Evolutionary conservation across 192 early-diverging fungal species (phyloP).

Genomic region (Coemansia javaensis): DNA sequence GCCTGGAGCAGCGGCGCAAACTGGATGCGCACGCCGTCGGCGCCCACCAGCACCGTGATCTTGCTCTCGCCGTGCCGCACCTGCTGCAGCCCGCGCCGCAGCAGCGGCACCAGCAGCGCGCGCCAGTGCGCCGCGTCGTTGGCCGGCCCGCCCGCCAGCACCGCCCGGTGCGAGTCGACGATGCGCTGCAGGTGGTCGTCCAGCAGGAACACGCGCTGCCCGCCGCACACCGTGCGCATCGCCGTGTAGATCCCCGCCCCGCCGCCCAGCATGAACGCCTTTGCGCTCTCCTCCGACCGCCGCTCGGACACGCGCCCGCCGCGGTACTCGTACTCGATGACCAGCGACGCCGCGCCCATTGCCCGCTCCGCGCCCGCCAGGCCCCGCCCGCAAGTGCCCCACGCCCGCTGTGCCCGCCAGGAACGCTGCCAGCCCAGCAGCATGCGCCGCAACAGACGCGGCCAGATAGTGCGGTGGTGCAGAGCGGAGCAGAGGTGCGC

Average conservation of each 20-base stretch:
- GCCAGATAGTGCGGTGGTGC: too few relatives aligned
- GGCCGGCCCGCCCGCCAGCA: conserved; percentile 4
- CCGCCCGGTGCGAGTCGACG: conserved; percentile 20
- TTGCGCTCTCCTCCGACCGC: conserved; percentile 13
- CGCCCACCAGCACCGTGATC: conserved; percentile 38
- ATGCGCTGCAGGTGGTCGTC: conserved; percentile 44
- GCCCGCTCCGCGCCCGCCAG: too few relatives aligned
- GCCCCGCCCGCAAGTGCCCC: background rate
- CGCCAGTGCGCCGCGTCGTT: conserved; percentile 21
- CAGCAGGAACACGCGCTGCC: conserved; percentile 30
- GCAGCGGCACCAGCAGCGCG: conserved; percentile 17
- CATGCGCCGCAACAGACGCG: too few relatives aligned
- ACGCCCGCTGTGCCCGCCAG: too few relatives aligned
- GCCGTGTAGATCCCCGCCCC: conserved; percentile 38
- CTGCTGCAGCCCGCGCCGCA: conserved; percentile 19
- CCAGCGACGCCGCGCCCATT: conserved; percentile 15
- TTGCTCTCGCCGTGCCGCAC: conserved; percentile 10
- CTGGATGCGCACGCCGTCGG: conserved; percentile 13
- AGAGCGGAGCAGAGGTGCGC: too few relatives aligned
- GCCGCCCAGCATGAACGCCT: conserved; percentile 39
- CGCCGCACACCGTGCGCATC: conserved; percentile 32
- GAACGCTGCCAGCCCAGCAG: too few relatives aligned
- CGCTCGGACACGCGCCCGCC: conserved; percentile 9
- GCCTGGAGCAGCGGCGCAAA: conserved; percentile 6
- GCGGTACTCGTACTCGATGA: conserved; percentile 26